A percentile compares a stretch with the other conserved stretches of the same genome.
Conservation (phyloP, 1,139 yeast genomes). For the Magnusiomyces sp. region DNA sequence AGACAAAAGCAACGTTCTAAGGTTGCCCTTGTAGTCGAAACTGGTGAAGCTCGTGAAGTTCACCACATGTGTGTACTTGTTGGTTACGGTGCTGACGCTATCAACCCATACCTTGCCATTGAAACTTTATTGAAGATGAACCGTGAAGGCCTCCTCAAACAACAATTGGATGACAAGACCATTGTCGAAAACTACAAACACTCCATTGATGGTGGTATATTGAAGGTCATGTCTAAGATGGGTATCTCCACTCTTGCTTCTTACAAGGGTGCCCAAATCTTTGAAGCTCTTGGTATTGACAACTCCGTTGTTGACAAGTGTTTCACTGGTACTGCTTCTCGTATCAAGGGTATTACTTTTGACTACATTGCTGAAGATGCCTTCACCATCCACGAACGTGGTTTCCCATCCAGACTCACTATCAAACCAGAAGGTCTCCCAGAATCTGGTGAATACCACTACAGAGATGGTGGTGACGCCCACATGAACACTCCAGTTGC, state of each 20-base stretch:
- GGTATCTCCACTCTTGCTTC: slow-evolving; percentile 97
- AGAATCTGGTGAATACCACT: slow-evolving; percentile 94
- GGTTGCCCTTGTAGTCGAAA: slow-evolving; percentile 83
- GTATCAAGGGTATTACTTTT: slow-evolving; percentile 92
- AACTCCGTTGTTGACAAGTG: slow-evolving; percentile 92
- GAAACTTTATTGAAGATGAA: slow-evolving; percentile 84
- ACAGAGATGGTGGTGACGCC: slow-evolving; percentile 98
- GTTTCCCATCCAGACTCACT: slow-evolving; percentile 72
- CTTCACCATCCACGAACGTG: slow-evolving; percentile 84
- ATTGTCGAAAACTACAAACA: slow-evolving; percentile 70
- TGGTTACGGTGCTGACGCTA: slow-evolving; percentile 96
- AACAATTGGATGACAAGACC: slow-evolving; percentile 45
- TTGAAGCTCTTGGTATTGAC: slow-evolving; percentile 93
- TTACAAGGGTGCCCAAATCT: slow-evolving; percentile 97
- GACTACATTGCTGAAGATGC: slow-evolving; percentile 97
- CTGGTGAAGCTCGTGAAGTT: slow-evolving; percentile 96
- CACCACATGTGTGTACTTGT: slow-evolving; percentile 91
- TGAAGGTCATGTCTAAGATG: slow-evolving; percentile 98
- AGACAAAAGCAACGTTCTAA: slow-evolving; percentile 94
- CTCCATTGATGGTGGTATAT: slow-evolving; percentile 81
- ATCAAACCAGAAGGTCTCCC: slow-evolving; percentile 69
- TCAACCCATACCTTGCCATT: slow-evolving; percentile 88
- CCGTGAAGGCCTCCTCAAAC: slow-evolving; percentile 64
- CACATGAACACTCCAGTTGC: slow-evolving; percentile 94
- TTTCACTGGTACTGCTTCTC: slow-evolving; percentile 94